Conservation (phyloP, 1,139 yeast species). For the Saccharomyces pastorianus region DNA sequence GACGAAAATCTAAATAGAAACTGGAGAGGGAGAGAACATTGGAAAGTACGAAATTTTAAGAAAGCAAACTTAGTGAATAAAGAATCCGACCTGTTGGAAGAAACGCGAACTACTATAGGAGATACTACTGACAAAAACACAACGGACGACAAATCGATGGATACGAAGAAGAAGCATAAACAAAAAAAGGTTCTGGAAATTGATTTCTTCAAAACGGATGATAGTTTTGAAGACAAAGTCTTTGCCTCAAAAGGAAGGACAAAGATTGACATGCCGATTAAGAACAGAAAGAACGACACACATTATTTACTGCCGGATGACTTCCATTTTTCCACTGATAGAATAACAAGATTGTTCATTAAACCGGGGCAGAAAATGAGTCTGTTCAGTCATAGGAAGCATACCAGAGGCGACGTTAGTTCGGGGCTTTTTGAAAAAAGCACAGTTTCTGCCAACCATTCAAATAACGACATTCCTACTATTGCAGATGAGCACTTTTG, state of each 20-base stretch:
- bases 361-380: slow-evolving; percentile 47
- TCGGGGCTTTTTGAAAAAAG: slow-evolving; percentile 1
- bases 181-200: slow-evolving; percentile 37
- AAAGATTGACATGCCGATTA: slow-evolving; percentile 38
- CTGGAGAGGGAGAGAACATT: slow-evolving; percentile 92
- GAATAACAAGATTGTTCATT: slow-evolving; percentile 58
- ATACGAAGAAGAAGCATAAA: slow-evolving; percentile 18
- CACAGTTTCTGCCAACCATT: slow-evolving; percentile 1
- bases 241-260: slow-evolving; percentile 42
- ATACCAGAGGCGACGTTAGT: slow-evolving; percentile 1
- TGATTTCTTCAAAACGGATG: slow-evolving; percentile 42
- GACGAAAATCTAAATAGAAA: slow-evolving; percentile 59
- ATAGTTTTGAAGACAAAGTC: slow-evolving; percentile 34
- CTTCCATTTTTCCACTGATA: slow-evolving; percentile 60
- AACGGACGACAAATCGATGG: slow-evolving; percentile 1
- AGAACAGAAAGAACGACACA: slow-evolving; percentile 36
- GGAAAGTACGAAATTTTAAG: slow-evolving; percentile 70
- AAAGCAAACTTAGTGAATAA: slow-evolving; percentile 14
- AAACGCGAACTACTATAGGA: neutral
- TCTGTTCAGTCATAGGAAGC: slow-evolving; percentile 25
- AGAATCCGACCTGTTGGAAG: slow-evolving; percentile 9
- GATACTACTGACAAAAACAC: neutral
- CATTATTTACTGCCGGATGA: slow-evolving; percentile 64
- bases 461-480: slow-evolving; percentile 12
- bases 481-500: slow-evolving; percentile 63